These are phyloP conservation scores for Rhizoclosmatium sp. DNA, from an alignment of 192 early-diverging fungal genomes.

Conservation along the genomic window DNA sequence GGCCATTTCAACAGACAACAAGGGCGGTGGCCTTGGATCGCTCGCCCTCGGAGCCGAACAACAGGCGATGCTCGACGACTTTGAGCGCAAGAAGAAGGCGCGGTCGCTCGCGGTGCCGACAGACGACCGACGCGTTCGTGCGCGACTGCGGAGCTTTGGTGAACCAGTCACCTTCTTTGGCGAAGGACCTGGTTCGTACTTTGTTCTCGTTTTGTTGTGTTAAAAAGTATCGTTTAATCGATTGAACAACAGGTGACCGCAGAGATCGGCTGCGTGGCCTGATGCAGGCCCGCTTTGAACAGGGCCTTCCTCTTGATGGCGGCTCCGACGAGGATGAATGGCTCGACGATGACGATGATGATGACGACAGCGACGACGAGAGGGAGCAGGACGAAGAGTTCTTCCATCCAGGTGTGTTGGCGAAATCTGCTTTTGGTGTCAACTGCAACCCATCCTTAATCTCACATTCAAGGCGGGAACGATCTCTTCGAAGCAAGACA, in stretches of 20 bases:
- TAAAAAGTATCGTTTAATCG: background rate
- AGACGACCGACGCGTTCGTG: constrained; percentile 81
- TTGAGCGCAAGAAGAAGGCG: constrained; percentile 73
- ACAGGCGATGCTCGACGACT: constrained; percentile 58
- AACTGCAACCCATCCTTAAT: background rate
- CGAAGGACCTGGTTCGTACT: constrained; percentile 77
- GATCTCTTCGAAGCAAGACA: constrained; percentile 54
- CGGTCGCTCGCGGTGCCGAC: constrained; percentile 89
- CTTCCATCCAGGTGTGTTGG: constrained; percentile 35
- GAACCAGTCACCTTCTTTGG: constrained; percentile 94
- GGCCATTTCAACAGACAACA: background rate
- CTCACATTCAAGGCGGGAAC: constrained; percentile 18
- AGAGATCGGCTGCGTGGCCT: constrained; percentile 81
- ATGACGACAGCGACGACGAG: constrained; percentile 61
- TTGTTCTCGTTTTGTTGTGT: background rate
- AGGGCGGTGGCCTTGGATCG: background rate
- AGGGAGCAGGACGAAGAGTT: constrained; percentile 51
- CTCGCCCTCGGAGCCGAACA: constrained; percentile 43
- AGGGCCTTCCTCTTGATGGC: constrained; percentile 49
- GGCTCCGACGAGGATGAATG: constrained; percentile 52
- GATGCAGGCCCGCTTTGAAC: constrained; percentile 64
- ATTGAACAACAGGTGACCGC: constrained; percentile 72
- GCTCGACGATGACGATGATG: constrained; percentile 58
- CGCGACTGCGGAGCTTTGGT: constrained; percentile 74
- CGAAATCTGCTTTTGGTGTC: background rate